A percentile compares a stretch with the other conserved stretches of the same genome.
Evolutionary conservation across 108 stramenopile genomes (phyloP).

Genomic region (Nannochloropsis oceanica): DNA sequence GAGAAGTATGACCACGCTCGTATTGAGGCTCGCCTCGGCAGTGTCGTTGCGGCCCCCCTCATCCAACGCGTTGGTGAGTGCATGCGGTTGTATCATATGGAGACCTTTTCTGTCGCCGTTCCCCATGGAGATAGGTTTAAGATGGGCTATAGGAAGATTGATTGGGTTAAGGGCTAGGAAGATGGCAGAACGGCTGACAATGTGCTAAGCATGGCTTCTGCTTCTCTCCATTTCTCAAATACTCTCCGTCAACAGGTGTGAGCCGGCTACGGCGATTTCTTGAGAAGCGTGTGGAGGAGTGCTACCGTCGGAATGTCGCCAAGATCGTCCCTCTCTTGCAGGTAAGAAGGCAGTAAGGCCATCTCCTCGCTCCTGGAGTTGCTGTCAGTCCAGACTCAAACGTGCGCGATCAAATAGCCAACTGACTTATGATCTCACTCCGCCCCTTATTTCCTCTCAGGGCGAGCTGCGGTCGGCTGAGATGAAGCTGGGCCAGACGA

Average conservation of each 20-base stretch:
- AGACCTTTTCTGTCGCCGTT: no score
- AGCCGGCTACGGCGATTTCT: slow-evolving; percentile 59
- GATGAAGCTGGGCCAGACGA: not conserved
- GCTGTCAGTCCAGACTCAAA: no score
- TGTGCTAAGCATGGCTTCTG: no score
- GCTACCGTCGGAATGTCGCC: slow-evolving; percentile 69
- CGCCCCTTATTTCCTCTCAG: not conserved
- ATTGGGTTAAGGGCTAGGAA: no score
- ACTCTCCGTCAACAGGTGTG: slow-evolving; percentile 7
- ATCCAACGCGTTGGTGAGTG: not conserved
- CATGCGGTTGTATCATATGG: no score
- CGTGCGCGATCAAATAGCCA: no score
- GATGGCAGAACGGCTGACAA: no score
- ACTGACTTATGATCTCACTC: no score
- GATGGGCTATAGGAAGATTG: no score
- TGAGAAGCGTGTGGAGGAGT: slow-evolving; percentile 71
- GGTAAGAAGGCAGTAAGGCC: not conserved
- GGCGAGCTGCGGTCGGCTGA: not conserved
- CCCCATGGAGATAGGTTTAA: no score
- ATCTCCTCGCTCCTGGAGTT: no score
- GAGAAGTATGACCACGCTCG: not conserved
- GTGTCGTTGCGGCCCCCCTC: not conserved
- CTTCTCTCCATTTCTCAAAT: not conserved
- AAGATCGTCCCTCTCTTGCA: slow-evolving; percentile 77
- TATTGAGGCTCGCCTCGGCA: not conserved